phyloP scores from a whole-genome alignment of 306 rosid genomes.

The Quercus glauca region DNA sequence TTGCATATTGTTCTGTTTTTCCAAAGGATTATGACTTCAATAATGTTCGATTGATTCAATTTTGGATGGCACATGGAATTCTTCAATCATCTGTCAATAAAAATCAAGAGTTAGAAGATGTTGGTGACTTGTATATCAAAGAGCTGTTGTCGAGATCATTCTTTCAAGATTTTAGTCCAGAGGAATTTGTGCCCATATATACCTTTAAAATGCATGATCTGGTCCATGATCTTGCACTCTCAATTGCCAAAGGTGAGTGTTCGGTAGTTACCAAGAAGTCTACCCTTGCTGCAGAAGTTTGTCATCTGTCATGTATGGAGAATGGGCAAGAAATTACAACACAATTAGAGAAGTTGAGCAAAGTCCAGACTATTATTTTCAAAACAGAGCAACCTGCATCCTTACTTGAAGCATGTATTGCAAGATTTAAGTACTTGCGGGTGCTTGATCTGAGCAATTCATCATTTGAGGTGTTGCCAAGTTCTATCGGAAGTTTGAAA shows the following conservation, averaged over 20 bases:
- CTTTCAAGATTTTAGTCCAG: no score
- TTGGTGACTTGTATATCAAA: neutral
- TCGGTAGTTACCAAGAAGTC: neutral
- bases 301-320: neutral
- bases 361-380: slow-evolving; percentile 2
- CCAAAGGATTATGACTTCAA: neutral
- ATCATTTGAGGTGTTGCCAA: slow-evolving; percentile 9
- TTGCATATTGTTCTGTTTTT: slow-evolving; percentile 8
- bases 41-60: neutral
- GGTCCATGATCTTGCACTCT: slow-evolving; percentile 27
- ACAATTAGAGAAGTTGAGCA: neutral
- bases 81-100: neutral
- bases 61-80: slow-evolving; percentile 33
- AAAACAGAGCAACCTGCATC: neutral
- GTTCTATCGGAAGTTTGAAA: no score
- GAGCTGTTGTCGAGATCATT: neutral
- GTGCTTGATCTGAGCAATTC: slow-evolving; percentile 3
- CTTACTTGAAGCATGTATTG: neutral
- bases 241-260: slow-evolving; percentile 16
- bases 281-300: neutral
- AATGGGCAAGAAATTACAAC: neutral
- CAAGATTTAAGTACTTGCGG: slow-evolving; percentile 9
- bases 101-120: neutral
- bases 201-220: neutral
- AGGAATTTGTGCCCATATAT: no score